Percentiles rank a stretch among this genome's conserved stretches.
phyloP scores from a whole-genome alignment of 2,329 filamentous ascomycete genomes.

The Sporothrix humicola region DNA sequence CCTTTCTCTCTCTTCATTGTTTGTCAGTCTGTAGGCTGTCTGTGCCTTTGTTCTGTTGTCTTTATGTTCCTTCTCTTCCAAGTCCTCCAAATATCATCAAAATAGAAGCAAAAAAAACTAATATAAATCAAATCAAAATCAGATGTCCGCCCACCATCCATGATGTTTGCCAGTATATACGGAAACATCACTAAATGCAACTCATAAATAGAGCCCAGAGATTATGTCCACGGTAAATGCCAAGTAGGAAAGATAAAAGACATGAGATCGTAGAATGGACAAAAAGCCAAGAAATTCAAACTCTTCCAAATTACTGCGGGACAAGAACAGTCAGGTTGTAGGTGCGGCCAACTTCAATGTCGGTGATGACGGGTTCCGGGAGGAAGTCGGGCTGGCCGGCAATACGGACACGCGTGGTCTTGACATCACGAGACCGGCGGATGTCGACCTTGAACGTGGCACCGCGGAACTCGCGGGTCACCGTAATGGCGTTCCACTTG shows the following conservation, averaged over 20 bases:
- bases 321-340: conserved; percentile 52
- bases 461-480: conserved; percentile 56
- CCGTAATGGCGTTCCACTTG: conserved; percentile 55
- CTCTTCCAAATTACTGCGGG: conserved; percentile 25
- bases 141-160: background rate
- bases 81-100: background rate
- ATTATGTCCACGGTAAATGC: background rate
- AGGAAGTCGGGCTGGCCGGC: conserved; percentile 48
- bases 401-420: conserved; percentile 51
- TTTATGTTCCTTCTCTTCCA: background rate
- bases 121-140: background rate
- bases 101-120: too few species aligned
- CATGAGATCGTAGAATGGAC: background rate
- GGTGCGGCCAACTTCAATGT: conserved; percentile 51
- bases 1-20: background rate
- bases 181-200: background rate
- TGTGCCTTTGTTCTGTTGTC: background rate
- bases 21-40: background rate
- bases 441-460: conserved; percentile 57
- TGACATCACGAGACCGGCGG: conserved; percentile 48
- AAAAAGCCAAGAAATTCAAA: background rate
- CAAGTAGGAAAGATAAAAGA: background rate
- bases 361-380: conserved; percentile 49
- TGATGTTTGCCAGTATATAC: background rate
- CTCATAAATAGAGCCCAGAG: background rate